Evolutionary conservation across 306 rosid genomes (phyloP).

Genomic region (Castanospermum australe): DNA sequence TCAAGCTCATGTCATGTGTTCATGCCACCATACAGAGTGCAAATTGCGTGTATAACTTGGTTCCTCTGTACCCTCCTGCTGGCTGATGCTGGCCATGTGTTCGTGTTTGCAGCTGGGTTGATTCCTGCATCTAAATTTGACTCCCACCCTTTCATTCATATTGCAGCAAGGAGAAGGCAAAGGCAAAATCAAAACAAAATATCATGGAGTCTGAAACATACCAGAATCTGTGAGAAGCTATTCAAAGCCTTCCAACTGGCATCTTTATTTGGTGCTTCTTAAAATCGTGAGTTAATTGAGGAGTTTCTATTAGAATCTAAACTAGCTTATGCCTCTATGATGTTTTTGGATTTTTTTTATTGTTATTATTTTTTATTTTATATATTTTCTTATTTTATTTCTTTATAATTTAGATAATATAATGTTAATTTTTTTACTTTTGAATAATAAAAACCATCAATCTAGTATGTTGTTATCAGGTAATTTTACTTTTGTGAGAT

Average conservation of each 20-base stretch:
- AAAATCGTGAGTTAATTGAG: not conserved
- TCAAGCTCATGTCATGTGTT: not conserved
- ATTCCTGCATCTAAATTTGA: not conserved
- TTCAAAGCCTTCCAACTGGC: not conserved
- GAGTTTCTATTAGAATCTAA: not conserved
- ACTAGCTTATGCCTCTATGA: too few relatives aligned
- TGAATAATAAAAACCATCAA: too few relatives aligned
- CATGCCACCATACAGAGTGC: conserved; percentile 1
- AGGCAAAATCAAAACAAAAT: not conserved
- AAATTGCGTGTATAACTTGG: not conserved
- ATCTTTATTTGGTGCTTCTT: not conserved
- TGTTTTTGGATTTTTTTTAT: too few relatives aligned
- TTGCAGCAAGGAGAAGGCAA: not conserved
- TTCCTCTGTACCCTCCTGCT: not conserved
- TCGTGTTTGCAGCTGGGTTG: not conserved
- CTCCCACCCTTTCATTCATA: not conserved
- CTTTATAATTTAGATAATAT: too few relatives aligned
- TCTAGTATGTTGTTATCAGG: too few relatives aligned
- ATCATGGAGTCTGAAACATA: not conserved
- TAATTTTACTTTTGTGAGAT: too few relatives aligned
- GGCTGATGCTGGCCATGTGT: not conserved
- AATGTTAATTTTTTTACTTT: too few relatives aligned
- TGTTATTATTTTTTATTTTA: too few relatives aligned
- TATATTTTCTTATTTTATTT: too few relatives aligned
- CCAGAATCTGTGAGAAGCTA: not conserved